These are phyloP conservation scores for Dipodascus geniculatus DNA, from an alignment of 805 yeast species.

Conservation along the genomic window DNA sequence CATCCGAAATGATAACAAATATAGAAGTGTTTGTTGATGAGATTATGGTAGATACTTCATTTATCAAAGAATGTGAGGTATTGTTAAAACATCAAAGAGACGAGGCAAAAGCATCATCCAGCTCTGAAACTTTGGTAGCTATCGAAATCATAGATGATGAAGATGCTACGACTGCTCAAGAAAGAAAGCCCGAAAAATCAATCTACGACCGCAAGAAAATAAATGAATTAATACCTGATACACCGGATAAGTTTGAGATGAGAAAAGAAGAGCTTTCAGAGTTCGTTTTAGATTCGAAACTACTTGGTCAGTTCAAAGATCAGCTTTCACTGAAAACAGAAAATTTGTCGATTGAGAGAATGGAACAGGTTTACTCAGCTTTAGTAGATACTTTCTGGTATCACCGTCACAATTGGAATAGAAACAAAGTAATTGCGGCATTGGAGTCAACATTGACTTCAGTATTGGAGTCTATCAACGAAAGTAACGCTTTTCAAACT, in stretches of 20 bases:
- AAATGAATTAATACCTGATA: background rate
- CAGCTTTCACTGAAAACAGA: slow-evolving; percentile 30
- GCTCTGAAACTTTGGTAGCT: slow-evolving; percentile 25
- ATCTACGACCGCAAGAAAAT: slow-evolving; percentile 38
- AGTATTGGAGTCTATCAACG: slow-evolving; percentile 6
- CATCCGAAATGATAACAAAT: slow-evolving; percentile 92
- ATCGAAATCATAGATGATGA: slow-evolving; percentile 1
- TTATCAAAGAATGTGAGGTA: background rate
- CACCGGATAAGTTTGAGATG: background rate
- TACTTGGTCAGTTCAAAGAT: slow-evolving; percentile 1
- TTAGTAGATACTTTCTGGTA: slow-evolving; percentile 66
- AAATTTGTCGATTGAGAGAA: slow-evolving; percentile 36
- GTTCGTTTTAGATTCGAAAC: background rate
- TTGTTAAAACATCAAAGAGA: background rate
- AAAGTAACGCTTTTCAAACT: slow-evolving; percentile 1
- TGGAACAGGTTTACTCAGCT: slow-evolving; percentile 55
- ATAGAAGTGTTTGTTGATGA: slow-evolving; percentile 95
- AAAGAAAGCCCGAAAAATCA: slow-evolving; percentile 42
- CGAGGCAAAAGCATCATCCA: background rate
- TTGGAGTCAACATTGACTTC: slow-evolving; percentile 10
- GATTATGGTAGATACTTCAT: background rate
- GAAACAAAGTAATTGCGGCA: slow-evolving; percentile 21
- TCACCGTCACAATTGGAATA: slow-evolving; percentile 44
- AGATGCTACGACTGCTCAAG: slow-evolving; percentile 55
- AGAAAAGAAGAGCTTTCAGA: background rate